phyloP scores from a whole-genome alignment of 306 rosid genomes.

The Gillenia trifoliata region DNA sequence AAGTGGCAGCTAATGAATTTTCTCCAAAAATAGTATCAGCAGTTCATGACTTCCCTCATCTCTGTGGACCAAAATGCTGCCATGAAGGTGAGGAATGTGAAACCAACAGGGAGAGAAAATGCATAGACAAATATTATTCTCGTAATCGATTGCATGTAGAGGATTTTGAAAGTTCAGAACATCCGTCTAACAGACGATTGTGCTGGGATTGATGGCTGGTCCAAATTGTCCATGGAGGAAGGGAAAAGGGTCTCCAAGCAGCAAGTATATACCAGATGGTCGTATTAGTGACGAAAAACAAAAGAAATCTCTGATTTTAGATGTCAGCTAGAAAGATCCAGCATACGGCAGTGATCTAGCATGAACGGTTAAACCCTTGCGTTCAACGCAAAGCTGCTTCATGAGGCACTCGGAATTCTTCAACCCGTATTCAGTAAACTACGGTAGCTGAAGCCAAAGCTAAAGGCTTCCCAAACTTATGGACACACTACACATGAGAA shows the following conservation, averaged over 20 bases:
- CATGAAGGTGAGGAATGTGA: slow-evolving; percentile 14
- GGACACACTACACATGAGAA: neutral
- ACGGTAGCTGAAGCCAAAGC: neutral
- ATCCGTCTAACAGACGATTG: slow-evolving; percentile 33
- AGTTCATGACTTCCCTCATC: slow-evolving; percentile 57
- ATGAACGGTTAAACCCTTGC: no score
- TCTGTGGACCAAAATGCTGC: slow-evolving; percentile 60
- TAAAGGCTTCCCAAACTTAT: neutral
- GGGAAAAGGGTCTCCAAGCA: slow-evolving; percentile 22
- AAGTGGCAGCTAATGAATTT: slow-evolving; percentile 32
- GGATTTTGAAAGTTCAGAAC: slow-evolving; percentile 12
- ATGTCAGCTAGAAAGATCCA: slow-evolving; percentile 21
- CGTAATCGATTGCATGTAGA: slow-evolving; percentile 10
- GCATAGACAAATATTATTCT: neutral
- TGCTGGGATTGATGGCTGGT: slow-evolving; percentile 52
- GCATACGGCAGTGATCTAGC: no score
- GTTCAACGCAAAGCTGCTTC: no score
- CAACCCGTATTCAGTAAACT: neutral
- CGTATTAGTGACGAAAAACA: slow-evolving; percentile 34
- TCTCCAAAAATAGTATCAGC: slow-evolving; percentile 68
- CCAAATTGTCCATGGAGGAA: slow-evolving; percentile 61
- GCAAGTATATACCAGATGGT: slow-evolving; percentile 22
- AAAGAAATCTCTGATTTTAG: slow-evolving; percentile 26
- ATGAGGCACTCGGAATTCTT: no score
- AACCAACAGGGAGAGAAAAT: slow-evolving; percentile 21